Base-by-base conservation (phyloP, 345 rosid species). In the Triadica sebifera region DNA sequence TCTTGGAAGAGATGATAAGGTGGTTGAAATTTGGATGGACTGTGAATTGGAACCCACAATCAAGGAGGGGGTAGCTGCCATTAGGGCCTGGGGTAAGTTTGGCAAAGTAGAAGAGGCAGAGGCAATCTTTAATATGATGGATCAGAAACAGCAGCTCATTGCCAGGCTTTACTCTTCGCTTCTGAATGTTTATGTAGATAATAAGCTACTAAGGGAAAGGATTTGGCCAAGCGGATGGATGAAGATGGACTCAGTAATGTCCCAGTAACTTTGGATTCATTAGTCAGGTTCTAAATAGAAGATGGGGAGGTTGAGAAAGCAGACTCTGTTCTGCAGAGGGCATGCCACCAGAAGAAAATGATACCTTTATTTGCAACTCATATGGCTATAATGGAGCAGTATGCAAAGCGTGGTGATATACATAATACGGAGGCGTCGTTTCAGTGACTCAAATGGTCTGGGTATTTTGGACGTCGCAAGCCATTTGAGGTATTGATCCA, bases 31-130 rank as follows among this genome's bases (percentile, higher is more conserved):
- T 53, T 78, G 81, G 81, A 45, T 56, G 39, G 73, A 66, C 5
- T 78, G 81, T 61, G 37, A 67, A 63, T 52, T 64, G 38, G 67
- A 68, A 16, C 77, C 73, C 17, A 39, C 38, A 45, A 15, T 37
- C 11, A 46, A 37, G 19, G 81, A 73, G 58, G 66, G 81, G n/a
- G 4, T 61, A 20, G 69, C 77, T 37, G 81, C 81, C 38, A 45
- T 73, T 51, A 50, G 45, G 53, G 81, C 81, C 13, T 78, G 69
- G 62, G 77, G 81, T 34, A 60, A 51, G 65, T 61, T 78, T 69
- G 67, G 66, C 55, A 67, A 72, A 17, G 24, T 78, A 41, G 77
- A 73, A 49, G 69, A 78, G 46, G 81, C 81, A n/a, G 77, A 78
- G 22, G 64, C 74, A 20, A 52, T 67, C 9, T 78, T 72, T 13